Conservation (phyloP, 1,284 basidiomycete species). For the Ganoderma lingzhi region DNA sequence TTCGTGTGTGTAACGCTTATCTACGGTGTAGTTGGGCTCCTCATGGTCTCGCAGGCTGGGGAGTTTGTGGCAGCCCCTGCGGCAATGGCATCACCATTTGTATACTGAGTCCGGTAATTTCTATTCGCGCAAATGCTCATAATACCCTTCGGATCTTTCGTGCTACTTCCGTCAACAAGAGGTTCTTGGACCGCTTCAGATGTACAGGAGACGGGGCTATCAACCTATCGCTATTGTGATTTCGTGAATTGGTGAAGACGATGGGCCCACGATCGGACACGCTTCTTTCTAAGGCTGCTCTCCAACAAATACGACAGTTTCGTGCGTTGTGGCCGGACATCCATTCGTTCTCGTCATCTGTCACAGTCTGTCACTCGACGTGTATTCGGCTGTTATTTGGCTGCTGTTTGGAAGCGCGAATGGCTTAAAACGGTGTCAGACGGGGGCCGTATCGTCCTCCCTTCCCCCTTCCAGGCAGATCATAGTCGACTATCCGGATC, state of each 20-base stretch:
- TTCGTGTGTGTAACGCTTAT: conserved; percentile 10
- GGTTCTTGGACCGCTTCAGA: not conserved
- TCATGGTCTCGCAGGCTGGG: conserved; percentile 67
- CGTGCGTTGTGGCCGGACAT: not conserved
- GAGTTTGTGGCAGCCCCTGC: conserved; percentile 55
- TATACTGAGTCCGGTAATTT: conserved; percentile 34
- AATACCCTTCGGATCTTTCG: conserved; percentile 20
- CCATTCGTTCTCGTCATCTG: too few relatives aligned
- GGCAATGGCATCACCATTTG: conserved; percentile 41
- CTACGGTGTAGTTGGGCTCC: conserved; percentile 61
- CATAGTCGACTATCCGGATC: not conserved
- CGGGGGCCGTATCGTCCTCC: not conserved
- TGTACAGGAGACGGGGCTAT: not conserved
- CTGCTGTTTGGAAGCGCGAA: too few relatives aligned
- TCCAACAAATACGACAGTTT: not conserved
- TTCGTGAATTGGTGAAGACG: not conserved
- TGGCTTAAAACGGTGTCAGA: not conserved
- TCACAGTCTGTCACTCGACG: too few relatives aligned
- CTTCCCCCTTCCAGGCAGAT: not conserved
- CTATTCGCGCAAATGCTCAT: conserved; percentile 16
- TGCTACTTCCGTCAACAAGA: not conserved
- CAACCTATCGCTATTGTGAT: too few relatives aligned
- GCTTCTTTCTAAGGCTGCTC: not conserved
- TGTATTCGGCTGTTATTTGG: too few relatives aligned
- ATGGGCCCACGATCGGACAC: not conserved